Percentiles rank a stretch among this genome's conserved stretches.
Conservation (phyloP, 2,329 filamentous ascomycete genomes). For the Ceratocystis harringtonii region DNA sequence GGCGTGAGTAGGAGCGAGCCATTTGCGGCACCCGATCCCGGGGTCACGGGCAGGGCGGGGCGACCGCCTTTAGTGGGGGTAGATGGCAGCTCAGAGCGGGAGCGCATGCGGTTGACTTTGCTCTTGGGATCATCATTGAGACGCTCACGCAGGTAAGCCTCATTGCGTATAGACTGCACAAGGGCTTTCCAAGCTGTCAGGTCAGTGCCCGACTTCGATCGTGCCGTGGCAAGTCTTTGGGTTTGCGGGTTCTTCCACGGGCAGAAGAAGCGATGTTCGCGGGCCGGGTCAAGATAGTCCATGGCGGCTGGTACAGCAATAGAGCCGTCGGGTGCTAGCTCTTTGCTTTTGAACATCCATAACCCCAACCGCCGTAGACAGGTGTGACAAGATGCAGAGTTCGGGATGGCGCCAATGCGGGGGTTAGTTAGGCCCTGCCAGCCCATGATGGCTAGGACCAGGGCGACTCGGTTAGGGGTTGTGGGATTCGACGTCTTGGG, state of each 20-base stretch:
- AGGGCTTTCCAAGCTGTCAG: constrained; percentile 42
- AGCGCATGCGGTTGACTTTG: constrained; percentile 14
- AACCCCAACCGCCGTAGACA: constrained; percentile 80
- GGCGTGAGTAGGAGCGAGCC: neutral
- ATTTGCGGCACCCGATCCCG: neutral
- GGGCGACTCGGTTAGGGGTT: constrained; percentile 40
- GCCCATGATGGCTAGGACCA: constrained; percentile 56
- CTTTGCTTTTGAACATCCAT: constrained; percentile 81
- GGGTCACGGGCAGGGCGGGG: neutral
- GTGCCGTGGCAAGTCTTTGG: constrained; percentile 34
- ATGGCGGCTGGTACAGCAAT: constrained; percentile 46
- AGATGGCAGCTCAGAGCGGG: constrained; percentile 8
- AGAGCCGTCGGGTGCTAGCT: constrained; percentile 39
- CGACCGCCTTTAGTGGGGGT: constrained; percentile 20
- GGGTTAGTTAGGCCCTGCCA: constrained; percentile 53
- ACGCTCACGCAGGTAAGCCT: constrained; percentile 34
- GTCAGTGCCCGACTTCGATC: constrained; percentile 25
- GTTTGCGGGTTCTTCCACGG: constrained; percentile 56
- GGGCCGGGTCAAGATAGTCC: constrained; percentile 51
- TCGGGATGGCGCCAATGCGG: constrained; percentile 45
- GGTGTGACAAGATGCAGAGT: constrained; percentile 64
- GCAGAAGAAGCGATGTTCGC: constrained; percentile 70
- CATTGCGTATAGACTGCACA: constrained; percentile 40
- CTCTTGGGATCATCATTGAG: constrained; percentile 8
- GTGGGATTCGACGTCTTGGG: constrained; percentile 23